Evolutionary conservation across 202 grass and related monocot species (phyloP).

Genomic region (Setaria italica): DNA sequence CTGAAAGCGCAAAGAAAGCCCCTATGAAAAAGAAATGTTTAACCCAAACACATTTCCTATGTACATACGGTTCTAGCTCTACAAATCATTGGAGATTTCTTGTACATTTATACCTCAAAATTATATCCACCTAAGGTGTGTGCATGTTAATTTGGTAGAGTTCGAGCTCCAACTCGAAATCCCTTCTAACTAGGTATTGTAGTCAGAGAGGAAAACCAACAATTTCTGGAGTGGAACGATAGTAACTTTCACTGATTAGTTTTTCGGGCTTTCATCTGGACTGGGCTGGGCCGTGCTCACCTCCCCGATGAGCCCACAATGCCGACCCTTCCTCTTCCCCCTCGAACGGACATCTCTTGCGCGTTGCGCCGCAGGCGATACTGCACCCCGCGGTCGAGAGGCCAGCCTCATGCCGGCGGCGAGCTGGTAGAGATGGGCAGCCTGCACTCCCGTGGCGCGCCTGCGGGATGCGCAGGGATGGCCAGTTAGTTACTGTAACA

Average conservation of each 20-base stretch:
- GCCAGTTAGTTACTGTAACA: not conserved
- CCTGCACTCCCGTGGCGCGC: not conserved
- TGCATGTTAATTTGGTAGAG: too few species aligned
- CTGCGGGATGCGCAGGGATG: not conserved
- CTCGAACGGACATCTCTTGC: not conserved
- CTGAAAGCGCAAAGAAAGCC: too few species aligned
- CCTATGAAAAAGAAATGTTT: too few species aligned
- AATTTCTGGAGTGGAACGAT: too few species aligned
- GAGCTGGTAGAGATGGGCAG: not conserved
- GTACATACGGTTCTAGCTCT: too few species aligned
- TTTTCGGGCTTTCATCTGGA: not conserved
- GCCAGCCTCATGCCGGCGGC: not conserved
- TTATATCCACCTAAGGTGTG: too few species aligned
- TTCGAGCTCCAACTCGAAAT: too few species aligned
- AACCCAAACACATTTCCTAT: too few species aligned
- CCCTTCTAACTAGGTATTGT: too few species aligned
- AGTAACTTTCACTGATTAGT: not conserved
- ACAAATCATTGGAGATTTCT: too few species aligned
- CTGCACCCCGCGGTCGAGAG: too few species aligned
- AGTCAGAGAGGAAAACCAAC: not conserved
- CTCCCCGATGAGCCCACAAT: not conserved
- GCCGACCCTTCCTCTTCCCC: not conserved
- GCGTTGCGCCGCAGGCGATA: not conserved
- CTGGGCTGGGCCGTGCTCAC: not conserved
- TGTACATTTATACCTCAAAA: too few species aligned